Evolutionary conservation across 2,329 filamentous ascomycete genomes (phyloP).

Genomic region (Aspergillus sp.): DNA sequence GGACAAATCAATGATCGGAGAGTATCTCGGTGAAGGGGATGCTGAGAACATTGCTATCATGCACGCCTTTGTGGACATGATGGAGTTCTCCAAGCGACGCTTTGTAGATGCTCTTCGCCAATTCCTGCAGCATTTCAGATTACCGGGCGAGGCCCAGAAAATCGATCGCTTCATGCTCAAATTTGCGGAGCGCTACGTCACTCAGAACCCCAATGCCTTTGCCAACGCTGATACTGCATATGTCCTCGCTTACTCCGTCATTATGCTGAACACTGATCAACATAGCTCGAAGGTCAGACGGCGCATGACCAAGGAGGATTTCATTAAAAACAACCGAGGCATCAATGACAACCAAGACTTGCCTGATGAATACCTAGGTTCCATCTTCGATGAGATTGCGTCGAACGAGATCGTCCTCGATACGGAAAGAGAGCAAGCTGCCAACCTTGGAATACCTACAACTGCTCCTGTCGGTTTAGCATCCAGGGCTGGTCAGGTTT

Average conservation of each 20-base stretch:
- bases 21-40: conserved; percentile 92
- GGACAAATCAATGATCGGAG: conserved; percentile 89
- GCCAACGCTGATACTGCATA: conserved; percentile 98
- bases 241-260: conserved; percentile 92
- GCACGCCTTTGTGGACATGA: conserved; percentile 94
- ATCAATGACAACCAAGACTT: conserved; percentile 96
- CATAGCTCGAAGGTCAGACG: conserved; percentile 83
- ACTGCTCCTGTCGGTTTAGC: conserved; percentile 68
- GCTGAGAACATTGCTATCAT: conserved; percentile 93
- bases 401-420: conserved; percentile 91
- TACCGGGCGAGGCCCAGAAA: conserved; percentile 96
- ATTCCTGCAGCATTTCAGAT: conserved; percentile 90
- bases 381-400: conserved; percentile 89
- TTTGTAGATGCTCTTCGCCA: conserved; percentile 90
- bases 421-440: conserved; percentile 86
- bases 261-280: conserved; percentile 92
- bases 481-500: conserved; percentile 79
- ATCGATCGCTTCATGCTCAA: conserved; percentile 99
- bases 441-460: conserved; percentile 66
- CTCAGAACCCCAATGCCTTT: conserved; percentile 93
- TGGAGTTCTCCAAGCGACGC: conserved; percentile 88
- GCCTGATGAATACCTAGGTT: conserved; percentile 84
- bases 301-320: conserved; percentile 94
- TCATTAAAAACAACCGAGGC: conserved; percentile 97
- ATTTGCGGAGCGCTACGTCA: conserved; percentile 93